Percentiles rank a stretch among this genome's conserved stretches.
These are phyloP conservation scores for Coemansia sp. DNA, from an alignment of 192 early-diverging fungal species.

Conservation along the genomic window DNA sequence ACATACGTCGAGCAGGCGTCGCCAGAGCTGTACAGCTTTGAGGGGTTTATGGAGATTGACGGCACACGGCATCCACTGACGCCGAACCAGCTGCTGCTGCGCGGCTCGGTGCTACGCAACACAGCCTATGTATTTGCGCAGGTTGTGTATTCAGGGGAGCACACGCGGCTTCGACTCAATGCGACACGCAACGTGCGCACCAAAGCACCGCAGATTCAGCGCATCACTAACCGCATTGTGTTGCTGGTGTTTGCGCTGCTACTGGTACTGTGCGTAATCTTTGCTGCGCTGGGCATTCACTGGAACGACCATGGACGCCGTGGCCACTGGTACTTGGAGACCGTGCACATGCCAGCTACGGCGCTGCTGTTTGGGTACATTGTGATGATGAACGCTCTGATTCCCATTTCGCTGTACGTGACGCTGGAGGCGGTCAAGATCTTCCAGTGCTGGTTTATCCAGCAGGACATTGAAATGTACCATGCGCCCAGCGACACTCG, in stretches of 20 bases:
- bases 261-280: slow-evolving; percentile 56
- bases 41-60: slow-evolving; percentile 68
- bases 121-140: slow-evolving; percentile 76
- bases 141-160: slow-evolving; percentile 69
- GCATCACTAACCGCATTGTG: slow-evolving; percentile 75
- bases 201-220: slow-evolving; percentile 73
- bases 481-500: slow-evolving; percentile 66
- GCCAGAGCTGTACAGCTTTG: slow-evolving; percentile 79
- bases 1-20: slow-evolving; percentile 72
- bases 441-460: slow-evolving; percentile 68
- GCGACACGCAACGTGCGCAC: slow-evolving; percentile 68
- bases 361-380: slow-evolving; percentile 64
- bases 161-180: slow-evolving; percentile 69
- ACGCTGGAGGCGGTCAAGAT: slow-evolving; percentile 83
- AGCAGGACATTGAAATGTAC: slow-evolving; percentile 78
- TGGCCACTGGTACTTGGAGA: slow-evolving; percentile 57
- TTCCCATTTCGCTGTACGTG: slow-evolving; percentile 86
- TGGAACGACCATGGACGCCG: slow-evolving; percentile 39
- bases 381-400: slow-evolving; percentile 80
- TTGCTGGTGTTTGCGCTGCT: slow-evolving; percentile 63
- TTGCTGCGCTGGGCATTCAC: slow-evolving; percentile 52
- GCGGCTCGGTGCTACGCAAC: slow-evolving; percentile 82
- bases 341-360: slow-evolving; percentile 18
- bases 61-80: slow-evolving; percentile 64
- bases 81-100: slow-evolving; percentile 75